Conservation (phyloP, 345 rosid species). For the Microcos paniculata region DNA sequence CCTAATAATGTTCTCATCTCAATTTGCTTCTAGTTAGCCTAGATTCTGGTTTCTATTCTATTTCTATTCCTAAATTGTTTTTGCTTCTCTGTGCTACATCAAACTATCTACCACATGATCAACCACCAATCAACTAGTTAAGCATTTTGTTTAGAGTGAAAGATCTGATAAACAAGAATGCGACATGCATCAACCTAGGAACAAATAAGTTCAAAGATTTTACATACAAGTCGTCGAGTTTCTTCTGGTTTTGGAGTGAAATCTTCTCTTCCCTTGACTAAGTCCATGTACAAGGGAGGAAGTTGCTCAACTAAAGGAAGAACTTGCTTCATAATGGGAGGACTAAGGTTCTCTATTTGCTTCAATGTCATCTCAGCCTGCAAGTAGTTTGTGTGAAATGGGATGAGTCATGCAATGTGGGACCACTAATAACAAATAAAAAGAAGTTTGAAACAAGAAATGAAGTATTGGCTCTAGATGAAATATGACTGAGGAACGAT, state of each 20-base stretch:
- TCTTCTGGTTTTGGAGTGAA: constrained; percentile 96
- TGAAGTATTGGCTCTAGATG: neutral
- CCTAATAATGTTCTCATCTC: too few relatives aligned
- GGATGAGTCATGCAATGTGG: neutral
- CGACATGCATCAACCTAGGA: neutral
- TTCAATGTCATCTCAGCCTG: constrained; percentile 97
- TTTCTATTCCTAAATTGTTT: too few relatives aligned
- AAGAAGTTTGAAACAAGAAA: neutral
- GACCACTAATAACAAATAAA: neutral
- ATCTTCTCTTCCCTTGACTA: constrained; percentile 91
- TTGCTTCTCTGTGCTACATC: too few relatives aligned
- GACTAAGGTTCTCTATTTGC: constrained; percentile 87
- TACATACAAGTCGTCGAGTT: constrained; percentile 88
- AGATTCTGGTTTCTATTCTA: too few relatives aligned
- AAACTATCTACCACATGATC: neutral
- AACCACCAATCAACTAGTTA: constrained; percentile 4
- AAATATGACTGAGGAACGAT: neutral
- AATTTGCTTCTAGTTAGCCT: too few relatives aligned
- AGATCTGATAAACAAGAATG: constrained; percentile 1
- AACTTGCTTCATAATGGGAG: constrained; percentile 94
- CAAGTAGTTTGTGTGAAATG: constrained; percentile 19
- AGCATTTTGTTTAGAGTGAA: neutral
- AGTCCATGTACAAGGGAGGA: constrained; percentile 94
- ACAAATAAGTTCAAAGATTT: neutral
- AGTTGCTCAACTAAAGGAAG: constrained; percentile 94